Evolutionary conservation across 2,329 filamentous ascomycete genomes (phyloP).

Genomic region (Pseudomassariella vexata): DNA sequence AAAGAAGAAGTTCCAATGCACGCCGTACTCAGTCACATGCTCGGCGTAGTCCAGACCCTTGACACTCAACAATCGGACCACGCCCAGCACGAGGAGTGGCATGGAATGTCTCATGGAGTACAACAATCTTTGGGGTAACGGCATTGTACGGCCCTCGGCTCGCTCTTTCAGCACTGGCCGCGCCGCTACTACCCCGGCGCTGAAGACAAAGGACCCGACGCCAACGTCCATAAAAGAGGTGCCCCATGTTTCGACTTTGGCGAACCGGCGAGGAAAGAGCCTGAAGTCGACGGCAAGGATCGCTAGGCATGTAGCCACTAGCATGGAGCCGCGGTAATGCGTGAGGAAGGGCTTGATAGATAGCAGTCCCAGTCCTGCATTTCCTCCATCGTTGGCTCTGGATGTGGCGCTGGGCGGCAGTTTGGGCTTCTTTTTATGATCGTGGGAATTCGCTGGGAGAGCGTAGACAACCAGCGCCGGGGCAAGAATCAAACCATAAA

Average conservation of each 20-base stretch:
- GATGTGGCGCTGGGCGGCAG: slow-evolving; percentile 32
- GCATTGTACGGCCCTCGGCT: slow-evolving; percentile 39
- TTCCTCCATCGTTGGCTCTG: slow-evolving; percentile 3
- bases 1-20: slow-evolving; percentile 99
- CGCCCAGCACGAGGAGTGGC: slow-evolving; percentile 73
- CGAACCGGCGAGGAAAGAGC: slow-evolving; percentile 88
- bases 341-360: slow-evolving; percentile 90
- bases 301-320: slow-evolving; percentile 81
- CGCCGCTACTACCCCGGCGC: slow-evolving; percentile 84
- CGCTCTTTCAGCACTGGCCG: slow-evolving; percentile 70
- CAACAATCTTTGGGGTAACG: slow-evolving; percentile 53
- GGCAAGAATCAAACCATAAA: slow-evolving; percentile 67
- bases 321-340: slow-evolving; percentile 84
- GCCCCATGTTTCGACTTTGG: slow-evolving; percentile 98
- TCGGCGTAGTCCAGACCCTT: slow-evolving; percentile 95
- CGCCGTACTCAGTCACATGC: slow-evolving; percentile 94
- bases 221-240: slow-evolving; percentile 98
- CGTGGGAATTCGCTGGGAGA: slow-evolving; percentile 37
- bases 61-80: slow-evolving; percentile 78
- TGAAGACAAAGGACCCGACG: slow-evolving; percentile 96
- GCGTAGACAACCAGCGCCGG: slow-evolving; percentile 62
- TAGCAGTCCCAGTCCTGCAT: slow-evolving; percentile 41
- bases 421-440: slow-evolving; percentile 42
- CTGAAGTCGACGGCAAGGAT: slow-evolving; percentile 97
- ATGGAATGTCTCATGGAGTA: slow-evolving; percentile 72